Evolutionary conservation across 2,329 filamentous ascomycete species (phyloP), one percentile per base, ranked within the genome.

Genomic region (Ceratocystis eucalypticola): DNA sequence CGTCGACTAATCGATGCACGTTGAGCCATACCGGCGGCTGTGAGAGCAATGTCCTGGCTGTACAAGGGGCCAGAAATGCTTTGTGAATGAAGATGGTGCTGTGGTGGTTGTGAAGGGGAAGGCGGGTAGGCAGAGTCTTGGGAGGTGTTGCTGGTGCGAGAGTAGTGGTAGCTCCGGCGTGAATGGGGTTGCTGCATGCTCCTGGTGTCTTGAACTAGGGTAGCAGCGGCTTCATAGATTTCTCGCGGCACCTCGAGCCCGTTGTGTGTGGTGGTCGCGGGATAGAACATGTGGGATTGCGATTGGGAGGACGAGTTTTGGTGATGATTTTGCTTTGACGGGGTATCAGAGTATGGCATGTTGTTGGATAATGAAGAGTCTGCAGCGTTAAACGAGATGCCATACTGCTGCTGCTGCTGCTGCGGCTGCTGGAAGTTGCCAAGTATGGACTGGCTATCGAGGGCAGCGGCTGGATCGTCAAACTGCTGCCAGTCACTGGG

Each of bases 401-500:
- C 61, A 17, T 62, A 62, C 15, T 50, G 28, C 15, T 41, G 37
- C 37, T 41, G 37, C 37, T 37, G 33, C 33, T 12, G 33, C 7
- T 41, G 33, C 7, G 3, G 37, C 37, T 62, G 57, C 4, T 57
- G 30, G 45, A 62, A 41, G n/a, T 5, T 48, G n/a, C 17, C 61
- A 44, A 70, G 70, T 15, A 73, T 69, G 17, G 73, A 69, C 2
- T 72, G 69, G 10, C 28, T 59, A 6, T 65, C 64, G 12, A 65
- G 45, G 3, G 72, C 69, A 20, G 69, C 66, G 17, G 74, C 71
- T 5, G 73, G 69, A 46, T 73, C 71, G 33, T 71, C 70, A 15
- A 77, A 75, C 45, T 82, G 81, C 62, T 83, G 74, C 82, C 82
- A 85, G 66, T 77, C 75, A 50, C 80, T 79, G 71, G 73, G 80